A percentile compares a stretch with the other conserved stretches of the same genome.
Conservation (phyloP, 768 basidiomycete genomes). For the Inosperma sp. region DNA sequence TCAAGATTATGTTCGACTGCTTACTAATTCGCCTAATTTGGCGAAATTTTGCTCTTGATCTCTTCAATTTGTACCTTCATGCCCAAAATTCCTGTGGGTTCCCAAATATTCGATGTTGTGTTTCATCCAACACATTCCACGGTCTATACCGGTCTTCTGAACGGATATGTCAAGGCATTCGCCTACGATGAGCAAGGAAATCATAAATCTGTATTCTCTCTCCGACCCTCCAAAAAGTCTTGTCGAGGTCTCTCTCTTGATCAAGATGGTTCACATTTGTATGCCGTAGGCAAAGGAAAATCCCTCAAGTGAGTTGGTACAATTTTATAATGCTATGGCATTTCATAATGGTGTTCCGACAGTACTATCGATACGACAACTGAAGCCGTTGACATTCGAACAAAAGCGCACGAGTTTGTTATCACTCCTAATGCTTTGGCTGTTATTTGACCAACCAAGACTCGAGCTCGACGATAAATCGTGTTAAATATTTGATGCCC, state of each 20-base stretch:
- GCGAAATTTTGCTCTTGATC: too few species aligned
- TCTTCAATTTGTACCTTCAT: conserved; percentile 31
- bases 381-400: conserved; percentile 46
- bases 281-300: conserved; percentile 79
- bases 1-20: too few species aligned
- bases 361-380: conserved; percentile 68
- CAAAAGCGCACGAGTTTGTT: conserved; percentile 65
- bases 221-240: conserved; percentile 77
- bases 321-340: not conserved
- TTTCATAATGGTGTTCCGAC: conserved; percentile 11
- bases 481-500: conserved; percentile 66
- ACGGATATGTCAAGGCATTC: conserved; percentile 81
- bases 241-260: conserved; percentile 70
- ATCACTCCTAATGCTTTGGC: conserved; percentile 1
- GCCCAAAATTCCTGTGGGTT: conserved; percentile 63
- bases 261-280: conserved; percentile 64
- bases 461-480: conserved; percentile 77
- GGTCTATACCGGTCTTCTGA: conserved; percentile 76
- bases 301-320: conserved; percentile 52
- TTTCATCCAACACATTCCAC: conserved; percentile 74
- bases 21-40: too few species aligned
- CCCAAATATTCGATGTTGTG: conserved; percentile 83
- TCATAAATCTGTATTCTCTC: conserved; percentile 50
- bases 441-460: conserved; percentile 30
- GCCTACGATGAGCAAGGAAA: conserved; percentile 69